A percentile compares a stretch with the other conserved stretches of the same genome.
phyloP scores from a whole-genome alignment of 805 yeast species.

The Candida fluviatilis region DNA sequence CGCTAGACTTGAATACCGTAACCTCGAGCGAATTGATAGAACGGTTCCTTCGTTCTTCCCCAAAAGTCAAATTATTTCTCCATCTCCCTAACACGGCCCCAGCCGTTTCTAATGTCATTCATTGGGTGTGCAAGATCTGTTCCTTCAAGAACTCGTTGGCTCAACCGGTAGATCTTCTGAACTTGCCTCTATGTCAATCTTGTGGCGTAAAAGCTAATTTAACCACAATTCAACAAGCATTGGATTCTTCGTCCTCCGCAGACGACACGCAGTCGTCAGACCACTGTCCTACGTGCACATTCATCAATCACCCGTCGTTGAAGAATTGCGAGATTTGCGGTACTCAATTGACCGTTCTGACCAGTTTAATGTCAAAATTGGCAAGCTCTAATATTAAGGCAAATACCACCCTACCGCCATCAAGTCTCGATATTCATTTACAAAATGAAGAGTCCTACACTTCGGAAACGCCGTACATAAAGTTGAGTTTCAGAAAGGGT shows the following conservation, averaged over 20 bases:
- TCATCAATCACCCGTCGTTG: conserved; percentile 77
- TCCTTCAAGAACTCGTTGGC: conserved; percentile 52
- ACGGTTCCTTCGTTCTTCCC: conserved; percentile 72
- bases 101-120: conserved; percentile 12
- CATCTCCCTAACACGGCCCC: conserved; percentile 1
- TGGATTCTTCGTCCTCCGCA: not conserved
- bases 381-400: conserved; percentile 16
- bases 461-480: conserved; percentile 40
- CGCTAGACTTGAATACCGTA: conserved; percentile 42
- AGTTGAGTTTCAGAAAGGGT: conserved; percentile 71
- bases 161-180: conserved; percentile 13
- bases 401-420: conserved; percentile 4
- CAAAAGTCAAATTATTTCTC: conserved; percentile 54
- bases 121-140: conserved; percentile 92
- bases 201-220: conserved; percentile 34
- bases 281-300: conserved; percentile 63
- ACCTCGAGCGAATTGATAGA: conserved; percentile 34
- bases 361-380: conserved; percentile 1
- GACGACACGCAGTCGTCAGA: conserved; percentile 11
- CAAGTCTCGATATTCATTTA: conserved; percentile 10
- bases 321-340: conserved; percentile 87
- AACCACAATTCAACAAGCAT: conserved; percentile 1
- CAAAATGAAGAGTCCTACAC: conserved; percentile 34
- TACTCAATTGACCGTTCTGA: conserved; percentile 25
- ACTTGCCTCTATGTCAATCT: conserved; percentile 32